phyloP scores from a whole-genome alignment of 257 asterid genomes.

The Scutellaria barbata region DNA sequence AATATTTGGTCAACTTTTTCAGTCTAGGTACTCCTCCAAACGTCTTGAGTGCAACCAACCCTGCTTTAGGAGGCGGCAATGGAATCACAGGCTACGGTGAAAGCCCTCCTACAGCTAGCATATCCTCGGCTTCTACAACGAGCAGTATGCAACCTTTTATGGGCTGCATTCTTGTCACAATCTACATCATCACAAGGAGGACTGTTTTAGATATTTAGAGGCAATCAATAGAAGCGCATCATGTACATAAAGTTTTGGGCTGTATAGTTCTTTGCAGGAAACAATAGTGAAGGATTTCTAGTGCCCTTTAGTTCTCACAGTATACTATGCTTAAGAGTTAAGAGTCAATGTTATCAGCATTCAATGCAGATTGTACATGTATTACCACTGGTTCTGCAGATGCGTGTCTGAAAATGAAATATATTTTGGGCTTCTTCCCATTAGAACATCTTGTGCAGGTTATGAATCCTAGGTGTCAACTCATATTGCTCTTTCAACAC shows the following conservation, averaged over 20 bases:
- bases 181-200: slow-evolving; percentile 46
- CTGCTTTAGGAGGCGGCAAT: slow-evolving; percentile 52
- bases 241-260: slow-evolving; percentile 42
- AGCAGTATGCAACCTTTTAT: slow-evolving; percentile 47
- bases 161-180: slow-evolving; percentile 45
- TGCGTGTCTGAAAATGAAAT: slow-evolving; percentile 22
- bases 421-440: slow-evolving; percentile 17
- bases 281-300: slow-evolving; percentile 30
- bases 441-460: slow-evolving; percentile 25
- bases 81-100: slow-evolving; percentile 51
- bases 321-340: background rate
- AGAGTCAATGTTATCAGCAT: slow-evolving; percentile 11
- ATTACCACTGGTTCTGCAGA: slow-evolving; percentile 24
- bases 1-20: slow-evolving; percentile 28
- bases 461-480: slow-evolving; percentile 1
- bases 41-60: slow-evolving; percentile 48
- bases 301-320: slow-evolving; percentile 19
- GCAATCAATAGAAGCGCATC: slow-evolving; percentile 32
- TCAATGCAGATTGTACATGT: slow-evolving; percentile 12
- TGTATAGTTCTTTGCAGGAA: slow-evolving; percentile 49
- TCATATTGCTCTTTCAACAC: no score
- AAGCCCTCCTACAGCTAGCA: slow-evolving; percentile 45
- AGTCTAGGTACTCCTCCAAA: slow-evolving; percentile 63
- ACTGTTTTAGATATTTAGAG: slow-evolving; percentile 34
- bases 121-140: slow-evolving; percentile 47